These are phyloP conservation scores for Colletotrichum zoysiae DNA, from an alignment of 2,329 filamentous ascomycete species.

Conservation along the genomic window DNA sequence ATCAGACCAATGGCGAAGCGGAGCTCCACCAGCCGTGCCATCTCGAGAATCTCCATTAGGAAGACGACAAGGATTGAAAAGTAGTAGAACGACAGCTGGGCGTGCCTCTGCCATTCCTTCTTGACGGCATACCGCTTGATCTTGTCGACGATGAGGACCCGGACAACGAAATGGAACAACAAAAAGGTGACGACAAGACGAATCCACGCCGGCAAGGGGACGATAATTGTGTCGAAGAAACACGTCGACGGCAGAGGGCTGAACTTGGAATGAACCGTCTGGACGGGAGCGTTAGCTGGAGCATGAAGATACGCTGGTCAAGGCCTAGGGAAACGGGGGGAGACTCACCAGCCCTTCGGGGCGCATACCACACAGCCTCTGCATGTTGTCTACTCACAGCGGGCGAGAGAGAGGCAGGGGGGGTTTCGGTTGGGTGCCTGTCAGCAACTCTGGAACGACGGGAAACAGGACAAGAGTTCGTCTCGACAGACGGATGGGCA, in stretches of 20 bases:
- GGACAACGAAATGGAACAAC: constrained; percentile 41
- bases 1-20: constrained; percentile 44
- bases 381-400: constrained; percentile 37
- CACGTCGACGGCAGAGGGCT: constrained; percentile 46
- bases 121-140: constrained; percentile 28
- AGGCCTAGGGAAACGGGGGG: not conserved
- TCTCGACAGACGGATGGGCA: constrained; percentile 20
- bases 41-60: constrained; percentile 46
- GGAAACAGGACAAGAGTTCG: constrained; percentile 36
- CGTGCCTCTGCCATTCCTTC: constrained; percentile 42
- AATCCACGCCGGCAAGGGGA: constrained; percentile 46
- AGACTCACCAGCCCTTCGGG: constrained; percentile 39
- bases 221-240: constrained; percentile 47
- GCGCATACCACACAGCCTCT: constrained; percentile 39
- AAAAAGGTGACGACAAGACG: constrained; percentile 43
- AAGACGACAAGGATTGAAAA: constrained; percentile 44
- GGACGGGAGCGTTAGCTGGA: constrained; percentile 8
- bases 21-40: constrained; percentile 42
- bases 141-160: constrained; percentile 34
- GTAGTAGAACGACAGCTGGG: constrained; percentile 44
- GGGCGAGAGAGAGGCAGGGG: constrained; percentile 17
- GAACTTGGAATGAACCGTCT: constrained; percentile 34
- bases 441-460: constrained; percentile 31
- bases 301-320: not conserved
- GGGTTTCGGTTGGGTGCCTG: constrained; percentile 18